These are phyloP conservation scores for Colletotrichum brevisporum DNA, from an alignment of 2,329 filamentous ascomycete genomes.

Conservation along the genomic window DNA sequence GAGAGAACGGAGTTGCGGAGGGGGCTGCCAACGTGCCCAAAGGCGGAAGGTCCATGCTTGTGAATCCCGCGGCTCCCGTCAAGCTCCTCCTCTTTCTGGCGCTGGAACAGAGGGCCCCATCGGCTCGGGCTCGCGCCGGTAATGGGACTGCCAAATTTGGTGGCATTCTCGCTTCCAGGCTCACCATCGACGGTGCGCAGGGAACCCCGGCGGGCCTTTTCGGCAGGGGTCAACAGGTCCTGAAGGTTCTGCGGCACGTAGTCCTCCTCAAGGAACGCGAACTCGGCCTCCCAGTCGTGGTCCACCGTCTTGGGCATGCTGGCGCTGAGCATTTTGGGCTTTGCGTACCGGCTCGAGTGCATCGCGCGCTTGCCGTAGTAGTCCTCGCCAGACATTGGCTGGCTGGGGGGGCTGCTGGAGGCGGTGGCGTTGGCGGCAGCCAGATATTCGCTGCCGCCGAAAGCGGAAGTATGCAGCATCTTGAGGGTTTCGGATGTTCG, in stretches of 20 bases:
- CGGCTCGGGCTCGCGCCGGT: conserved; percentile 70
- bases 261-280: conserved; percentile 87
- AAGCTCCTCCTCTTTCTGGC: conserved; percentile 70
- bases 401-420: conserved; percentile 62
- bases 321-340: conserved; percentile 79
- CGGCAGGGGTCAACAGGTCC: conserved; percentile 76
- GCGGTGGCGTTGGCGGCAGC: conserved; percentile 53
- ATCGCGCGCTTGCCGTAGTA: conserved; percentile 80
- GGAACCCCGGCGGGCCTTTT: conserved; percentile 76
- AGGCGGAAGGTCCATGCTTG: conserved; percentile 65
- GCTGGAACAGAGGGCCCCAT: conserved; percentile 73
- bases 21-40: conserved; percentile 77
- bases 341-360: conserved; percentile 76
- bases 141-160: conserved; percentile 74
- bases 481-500: conserved; percentile 76
- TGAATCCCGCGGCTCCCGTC: conserved; percentile 47
- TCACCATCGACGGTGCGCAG: conserved; percentile 69
- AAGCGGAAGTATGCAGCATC: conserved; percentile 76
- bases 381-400: conserved; percentile 68
- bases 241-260: conserved; percentile 82
- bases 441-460: conserved; percentile 77
- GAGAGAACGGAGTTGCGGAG: conserved; percentile 74
- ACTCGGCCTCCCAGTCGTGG: conserved; percentile 75
- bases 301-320: conserved; percentile 77
- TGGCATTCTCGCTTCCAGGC: conserved; percentile 59